Percentiles rank a stretch among this genome's conserved stretches.
Evolutionary conservation across 176 grass and related monocot species (phyloP).

Genomic region (Miscanthus lutarioriparius): DNA sequence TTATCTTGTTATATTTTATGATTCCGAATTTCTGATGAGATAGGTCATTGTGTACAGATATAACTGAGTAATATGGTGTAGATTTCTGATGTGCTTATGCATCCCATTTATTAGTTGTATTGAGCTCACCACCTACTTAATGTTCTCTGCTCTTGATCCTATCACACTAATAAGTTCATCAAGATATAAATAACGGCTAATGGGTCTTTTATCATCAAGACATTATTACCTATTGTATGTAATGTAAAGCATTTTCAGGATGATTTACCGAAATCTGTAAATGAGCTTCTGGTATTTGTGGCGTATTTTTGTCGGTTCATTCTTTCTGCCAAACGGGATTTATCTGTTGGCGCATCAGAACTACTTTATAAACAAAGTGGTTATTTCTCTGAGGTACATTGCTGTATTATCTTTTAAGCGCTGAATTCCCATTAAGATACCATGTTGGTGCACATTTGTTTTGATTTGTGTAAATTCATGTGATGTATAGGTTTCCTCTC

Average conservation of each 20-base stretch:
- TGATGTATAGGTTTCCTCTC: constrained; percentile 50
- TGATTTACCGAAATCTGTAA: constrained; percentile 31
- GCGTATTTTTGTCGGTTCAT: constrained; percentile 53
- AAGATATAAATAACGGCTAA: not conserved
- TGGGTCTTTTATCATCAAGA: not conserved
- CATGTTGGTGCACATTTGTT: constrained; percentile 25
- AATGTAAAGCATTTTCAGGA: constrained; percentile 44
- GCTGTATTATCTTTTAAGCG: constrained; percentile 30
- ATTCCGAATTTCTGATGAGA: constrained; percentile 1
- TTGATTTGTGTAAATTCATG: constrained; percentile 24
- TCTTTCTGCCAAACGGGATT: constrained; percentile 51
- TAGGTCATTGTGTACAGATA: constrained; percentile 8
- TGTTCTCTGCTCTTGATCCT: not conserved
- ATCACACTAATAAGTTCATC: not conserved
- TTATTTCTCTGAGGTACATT: constrained; percentile 66
- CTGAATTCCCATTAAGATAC: constrained; percentile 14
- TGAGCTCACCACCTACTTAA: not conserved
- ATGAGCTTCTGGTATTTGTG: constrained; percentile 59
- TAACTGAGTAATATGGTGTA: not conserved
- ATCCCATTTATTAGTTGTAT: constrained; percentile 20
- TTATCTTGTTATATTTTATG: not conserved
- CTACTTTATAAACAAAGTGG: constrained; percentile 53
- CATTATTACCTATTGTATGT: constrained; percentile 15
- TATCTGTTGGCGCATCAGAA: constrained; percentile 37
- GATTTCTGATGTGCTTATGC: constrained; percentile 4